Conservation (phyloP, 2,329 filamentous ascomycete species). For the Elsinoe australis region DNA sequence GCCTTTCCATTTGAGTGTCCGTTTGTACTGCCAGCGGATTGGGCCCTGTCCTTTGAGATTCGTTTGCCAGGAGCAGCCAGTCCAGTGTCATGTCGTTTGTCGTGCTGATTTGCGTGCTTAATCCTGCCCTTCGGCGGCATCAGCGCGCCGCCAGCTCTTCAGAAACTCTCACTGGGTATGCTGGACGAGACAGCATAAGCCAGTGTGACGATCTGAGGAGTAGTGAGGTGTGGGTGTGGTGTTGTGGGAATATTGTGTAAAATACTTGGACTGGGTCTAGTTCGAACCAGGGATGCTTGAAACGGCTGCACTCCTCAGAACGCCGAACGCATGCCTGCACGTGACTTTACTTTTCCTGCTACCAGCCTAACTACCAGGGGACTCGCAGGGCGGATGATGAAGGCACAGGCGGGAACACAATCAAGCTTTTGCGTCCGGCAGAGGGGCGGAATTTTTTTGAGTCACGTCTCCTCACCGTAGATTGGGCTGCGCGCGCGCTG, state of each 20-base stretch:
- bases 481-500: neutral
- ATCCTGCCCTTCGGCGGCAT: constrained; percentile 44
- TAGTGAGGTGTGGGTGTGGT: constrained; percentile 10
- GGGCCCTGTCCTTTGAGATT: constrained; percentile 43
- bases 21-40: constrained; percentile 30
- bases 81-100: constrained; percentile 74
- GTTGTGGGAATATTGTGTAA: constrained; percentile 13
- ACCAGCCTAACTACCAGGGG: neutral
- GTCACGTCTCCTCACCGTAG: constrained; percentile 16
- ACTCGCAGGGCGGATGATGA: neutral
- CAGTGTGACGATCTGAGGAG: constrained; percentile 11
- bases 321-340: neutral
- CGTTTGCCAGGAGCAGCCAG: constrained; percentile 71
- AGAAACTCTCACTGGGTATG: constrained; percentile 11
- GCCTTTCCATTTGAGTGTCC: constrained; percentile 37
- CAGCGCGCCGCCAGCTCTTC: constrained; percentile 27
- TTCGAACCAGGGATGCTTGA: constrained; percentile 15
- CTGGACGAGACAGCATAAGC: constrained; percentile 15
- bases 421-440: constrained; percentile 14
- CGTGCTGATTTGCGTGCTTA: constrained; percentile 40
- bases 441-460: constrained; percentile 10
- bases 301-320: neutral
- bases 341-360: neutral
- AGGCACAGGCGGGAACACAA: constrained; percentile 2
- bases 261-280: constrained; percentile 14